phyloP scores from a whole-genome alignment of 2,329 filamentous ascomycete genomes.

The Ascocoryne sarcoides region DNA sequence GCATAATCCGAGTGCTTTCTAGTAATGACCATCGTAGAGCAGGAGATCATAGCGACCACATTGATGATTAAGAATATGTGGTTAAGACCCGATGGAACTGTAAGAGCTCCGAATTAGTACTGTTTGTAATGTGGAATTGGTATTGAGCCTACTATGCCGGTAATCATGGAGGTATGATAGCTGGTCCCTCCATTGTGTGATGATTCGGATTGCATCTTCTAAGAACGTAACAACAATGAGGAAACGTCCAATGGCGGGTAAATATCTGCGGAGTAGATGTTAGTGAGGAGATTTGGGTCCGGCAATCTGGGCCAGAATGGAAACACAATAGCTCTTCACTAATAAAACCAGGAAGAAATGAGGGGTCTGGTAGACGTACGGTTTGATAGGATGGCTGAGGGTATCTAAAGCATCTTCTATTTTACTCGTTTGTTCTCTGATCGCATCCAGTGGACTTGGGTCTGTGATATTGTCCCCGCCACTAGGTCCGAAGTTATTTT shows the following conservation, averaged over 20 bases:
- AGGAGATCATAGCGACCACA: conserved; percentile 76
- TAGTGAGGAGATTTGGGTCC: conserved; percentile 13
- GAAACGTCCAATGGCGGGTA: conserved; percentile 92
- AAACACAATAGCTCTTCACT: no score
- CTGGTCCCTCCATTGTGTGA: conserved; percentile 97
- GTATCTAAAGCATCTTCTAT: conserved; percentile 91
- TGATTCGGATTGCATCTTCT: conserved; percentile 89
- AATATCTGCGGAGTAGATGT: conserved; percentile 50
- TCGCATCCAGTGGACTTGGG: conserved; percentile 59
- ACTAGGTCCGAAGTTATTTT: conserved; percentile 29
- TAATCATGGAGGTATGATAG: conserved; percentile 88
- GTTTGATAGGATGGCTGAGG: conserved; percentile 83
- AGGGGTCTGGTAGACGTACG: conserved; percentile 50
- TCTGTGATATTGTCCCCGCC: conserved; percentile 27
- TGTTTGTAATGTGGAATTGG: neutral
- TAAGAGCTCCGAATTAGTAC: conserved; percentile 5
- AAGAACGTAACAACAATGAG: conserved; percentile 97
- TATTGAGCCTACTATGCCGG: conserved; percentile 61
- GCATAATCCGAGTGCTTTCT: conserved; percentile 92
- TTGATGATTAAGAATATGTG: conserved; percentile 90
- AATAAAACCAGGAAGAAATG: no score
- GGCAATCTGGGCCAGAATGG: neutral
- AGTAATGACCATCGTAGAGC: conserved; percentile 79
- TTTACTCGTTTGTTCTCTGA: conserved; percentile 94
- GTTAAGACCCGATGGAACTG: conserved; percentile 80